Percentiles rank a stretch among this genome's conserved stretches.
These are phyloP conservation scores for Carnegiea gigantea DNA, from an alignment of 179 eudicot genomes.

Conservation along the genomic window DNA sequence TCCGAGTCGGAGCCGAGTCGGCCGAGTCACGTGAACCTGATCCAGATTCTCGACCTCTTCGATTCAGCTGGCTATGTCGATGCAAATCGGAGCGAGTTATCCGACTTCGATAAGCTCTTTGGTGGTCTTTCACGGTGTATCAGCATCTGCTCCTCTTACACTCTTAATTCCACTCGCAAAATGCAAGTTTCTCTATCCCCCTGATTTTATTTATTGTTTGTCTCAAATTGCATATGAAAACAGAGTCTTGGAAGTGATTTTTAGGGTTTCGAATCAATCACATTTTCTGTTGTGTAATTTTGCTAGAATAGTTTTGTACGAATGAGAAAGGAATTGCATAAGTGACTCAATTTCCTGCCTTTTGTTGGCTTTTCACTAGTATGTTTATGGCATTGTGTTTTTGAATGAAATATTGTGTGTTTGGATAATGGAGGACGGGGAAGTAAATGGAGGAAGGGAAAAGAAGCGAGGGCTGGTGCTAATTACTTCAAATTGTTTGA, in stretches of 20 bases:
- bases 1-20: conserved; percentile 17
- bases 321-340: background rate
- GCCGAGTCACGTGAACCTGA: conserved; percentile 5
- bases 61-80: conserved; percentile 17
- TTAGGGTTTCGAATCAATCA: background rate
- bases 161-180: background rate
- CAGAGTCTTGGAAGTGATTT: background rate
- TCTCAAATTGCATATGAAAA: background rate
- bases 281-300: background rate
- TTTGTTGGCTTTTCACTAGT: background rate
- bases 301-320: background rate
- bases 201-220: background rate
- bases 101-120: background rate
- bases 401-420: background rate
- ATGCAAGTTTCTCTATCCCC: background rate
- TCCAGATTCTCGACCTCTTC: conserved; percentile 16
- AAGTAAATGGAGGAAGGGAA: background rate
- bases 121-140: conserved; percentile 14
- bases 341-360: background rate
- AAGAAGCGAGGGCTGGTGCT: background rate
- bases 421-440: background rate
- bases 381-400: background rate
- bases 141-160: background rate
- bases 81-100: background rate
- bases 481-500: background rate